These are phyloP conservation scores for Phaeosphaeria sp. DNA, from an alignment of 2,329 filamentous ascomycete genomes.

Conservation along the genomic window DNA sequence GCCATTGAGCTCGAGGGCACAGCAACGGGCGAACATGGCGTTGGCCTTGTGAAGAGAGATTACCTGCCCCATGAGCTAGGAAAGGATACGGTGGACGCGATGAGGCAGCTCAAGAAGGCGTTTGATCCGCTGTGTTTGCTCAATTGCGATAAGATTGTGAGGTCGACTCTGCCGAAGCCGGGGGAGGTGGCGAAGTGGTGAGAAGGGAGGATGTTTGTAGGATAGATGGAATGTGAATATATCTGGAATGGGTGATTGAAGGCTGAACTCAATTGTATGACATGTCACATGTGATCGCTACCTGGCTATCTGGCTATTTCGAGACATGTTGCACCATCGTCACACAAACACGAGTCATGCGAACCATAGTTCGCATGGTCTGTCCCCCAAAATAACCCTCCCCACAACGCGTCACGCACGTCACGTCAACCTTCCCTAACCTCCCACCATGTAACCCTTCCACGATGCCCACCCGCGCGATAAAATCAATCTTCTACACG, in stretches of 20 bases:
- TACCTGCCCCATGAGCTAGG: conserved; percentile 82
- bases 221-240: neutral
- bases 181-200: conserved; percentile 60
- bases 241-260: neutral
- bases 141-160: conserved; percentile 71
- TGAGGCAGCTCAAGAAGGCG: conserved; percentile 84
- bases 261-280: too few species aligned
- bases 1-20: conserved; percentile 87
- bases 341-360: conserved; percentile 1
- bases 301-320: neutral
- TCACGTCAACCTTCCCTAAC: neutral
- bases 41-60: conserved; percentile 84
- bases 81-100: conserved; percentile 75
- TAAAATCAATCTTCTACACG: conserved; percentile 71
- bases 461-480: conserved; percentile 50
- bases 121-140: conserved; percentile 76
- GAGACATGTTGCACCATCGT: neutral
- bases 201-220: neutral
- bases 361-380: neutral
- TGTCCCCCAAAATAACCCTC: neutral
- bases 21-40: conserved; percentile 84
- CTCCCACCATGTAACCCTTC: conserved; percentile 25
- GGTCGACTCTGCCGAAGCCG: conserved; percentile 57
- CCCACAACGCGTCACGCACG: too few species aligned
- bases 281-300: too few species aligned